These are phyloP conservation scores for Psilocybe mexicana DNA, from an alignment of 1,284 basidiomycete genomes.

Conservation along the genomic window DNA sequence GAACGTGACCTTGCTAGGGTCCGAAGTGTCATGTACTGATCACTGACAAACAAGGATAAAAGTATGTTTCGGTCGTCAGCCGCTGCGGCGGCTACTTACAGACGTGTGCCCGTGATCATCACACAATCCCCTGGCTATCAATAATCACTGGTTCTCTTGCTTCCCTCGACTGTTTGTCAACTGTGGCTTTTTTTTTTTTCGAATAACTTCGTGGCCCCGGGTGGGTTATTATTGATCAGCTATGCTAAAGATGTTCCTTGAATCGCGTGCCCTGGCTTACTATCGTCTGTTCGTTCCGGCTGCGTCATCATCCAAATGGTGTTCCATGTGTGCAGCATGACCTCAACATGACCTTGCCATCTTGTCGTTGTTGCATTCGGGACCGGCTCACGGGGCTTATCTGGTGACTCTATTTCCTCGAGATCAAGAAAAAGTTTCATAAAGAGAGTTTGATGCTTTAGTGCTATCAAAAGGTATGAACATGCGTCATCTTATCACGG, in stretches of 20 bases:
- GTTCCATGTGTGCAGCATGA: neutral
- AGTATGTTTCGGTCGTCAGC: no score
- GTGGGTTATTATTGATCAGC: neutral
- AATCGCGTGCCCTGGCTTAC: neutral
- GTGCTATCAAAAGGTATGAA: neutral
- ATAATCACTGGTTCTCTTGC: no score
- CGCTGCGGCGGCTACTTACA: no score
- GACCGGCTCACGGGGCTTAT: neutral
- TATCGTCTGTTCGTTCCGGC: neutral
- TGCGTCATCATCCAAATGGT: neutral
- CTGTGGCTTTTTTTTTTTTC: neutral
- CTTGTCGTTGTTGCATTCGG: neutral
- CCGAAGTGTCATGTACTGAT: no score
- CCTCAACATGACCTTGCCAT: neutral
- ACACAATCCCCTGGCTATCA: no score
- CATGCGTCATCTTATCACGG: neutral
- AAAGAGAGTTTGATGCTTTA: neutral
- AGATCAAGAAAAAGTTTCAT: neutral
- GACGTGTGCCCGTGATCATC: no score
- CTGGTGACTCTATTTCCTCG: constrained; percentile 1
- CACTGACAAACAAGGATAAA: no score
- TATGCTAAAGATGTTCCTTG: neutral
- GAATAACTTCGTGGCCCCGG: neutral
- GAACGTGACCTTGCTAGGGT: no score
- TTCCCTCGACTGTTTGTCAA: no score